These are phyloP conservation scores for Verticillium longisporum DNA, from an alignment of 2,329 filamentous ascomycete species.

Conservation along the genomic window DNA sequence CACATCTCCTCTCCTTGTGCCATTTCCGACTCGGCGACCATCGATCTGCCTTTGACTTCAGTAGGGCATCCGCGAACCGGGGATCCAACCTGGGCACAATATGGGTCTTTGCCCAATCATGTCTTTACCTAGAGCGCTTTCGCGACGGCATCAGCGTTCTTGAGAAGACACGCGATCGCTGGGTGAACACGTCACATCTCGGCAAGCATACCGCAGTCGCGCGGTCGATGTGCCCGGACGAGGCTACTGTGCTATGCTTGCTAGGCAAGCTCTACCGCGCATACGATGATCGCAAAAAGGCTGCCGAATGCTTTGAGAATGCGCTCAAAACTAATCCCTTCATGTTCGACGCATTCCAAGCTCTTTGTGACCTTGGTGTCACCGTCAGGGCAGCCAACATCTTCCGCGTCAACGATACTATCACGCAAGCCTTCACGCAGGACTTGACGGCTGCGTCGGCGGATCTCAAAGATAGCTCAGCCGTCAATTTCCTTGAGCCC, in stretches of 20 bases:
- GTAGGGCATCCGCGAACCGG: conserved; percentile 62
- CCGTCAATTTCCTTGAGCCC: conserved; percentile 29
- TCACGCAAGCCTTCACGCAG: conserved; percentile 40
- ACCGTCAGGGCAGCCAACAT: conserved; percentile 77
- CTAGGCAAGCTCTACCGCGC: conserved; percentile 82
- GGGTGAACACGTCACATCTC: conserved; percentile 69
- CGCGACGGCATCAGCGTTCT: conserved; percentile 77
- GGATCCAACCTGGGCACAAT: conserved; percentile 78
- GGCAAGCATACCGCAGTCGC: conserved; percentile 76
- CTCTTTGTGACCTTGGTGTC: conserved; percentile 80
- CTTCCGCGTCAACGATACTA: conserved; percentile 63
- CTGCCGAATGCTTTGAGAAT: conserved; percentile 80
- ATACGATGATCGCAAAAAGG: conserved; percentile 76
- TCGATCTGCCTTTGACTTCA: conserved; percentile 79
- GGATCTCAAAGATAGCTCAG: conserved; percentile 29
- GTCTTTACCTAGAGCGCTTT: conserved; percentile 69
- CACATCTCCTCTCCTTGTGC: conserved; percentile 78
- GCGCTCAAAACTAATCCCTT: conserved; percentile 86
- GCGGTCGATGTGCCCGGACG: conserved; percentile 72
- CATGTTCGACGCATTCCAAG: conserved; percentile 95
- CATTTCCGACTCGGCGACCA: conserved; percentile 76
- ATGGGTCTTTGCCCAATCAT: conserved; percentile 88
- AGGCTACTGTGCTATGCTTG: conserved; percentile 74
- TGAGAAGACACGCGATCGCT: conserved; percentile 72
- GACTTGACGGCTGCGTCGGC: conserved; percentile 19